Percentiles rank a stretch among this genome's conserved stretches.
Evolutionary conservation across 345 rosid species (phyloP).

Genomic region (Camelina neglecta): DNA sequence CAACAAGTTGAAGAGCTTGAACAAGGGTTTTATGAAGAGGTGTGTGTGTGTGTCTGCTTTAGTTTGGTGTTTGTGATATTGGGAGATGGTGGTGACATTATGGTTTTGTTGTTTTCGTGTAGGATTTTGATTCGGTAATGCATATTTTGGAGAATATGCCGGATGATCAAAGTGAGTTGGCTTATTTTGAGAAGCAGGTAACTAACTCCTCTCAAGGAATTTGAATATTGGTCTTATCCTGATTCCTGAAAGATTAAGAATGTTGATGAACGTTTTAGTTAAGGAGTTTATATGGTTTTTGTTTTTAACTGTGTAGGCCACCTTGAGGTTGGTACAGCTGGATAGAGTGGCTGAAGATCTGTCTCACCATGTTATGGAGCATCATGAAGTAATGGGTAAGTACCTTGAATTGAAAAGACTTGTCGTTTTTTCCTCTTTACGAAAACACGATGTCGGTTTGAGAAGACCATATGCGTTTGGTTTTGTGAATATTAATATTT

Average conservation of each 20-base stretch:
- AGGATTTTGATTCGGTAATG: slow-evolving; percentile 91
- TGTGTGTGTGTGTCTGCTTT: slow-evolving; percentile 41
- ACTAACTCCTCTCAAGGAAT: slow-evolving; percentile 3
- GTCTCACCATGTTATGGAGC: slow-evolving; percentile 90
- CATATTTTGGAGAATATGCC: slow-evolving; percentile 84
- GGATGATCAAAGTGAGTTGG: slow-evolving; percentile 64
- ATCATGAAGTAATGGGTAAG: slow-evolving; percentile 99
- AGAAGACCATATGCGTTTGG: not conserved
- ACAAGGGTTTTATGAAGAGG: slow-evolving; percentile 84
- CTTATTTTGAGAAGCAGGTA: slow-evolving; percentile 92
- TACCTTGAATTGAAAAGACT: slow-evolving; percentile 12
- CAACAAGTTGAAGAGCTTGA: slow-evolving; percentile 70
- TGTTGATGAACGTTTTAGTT: not conserved
- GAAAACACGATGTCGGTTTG: not conserved
- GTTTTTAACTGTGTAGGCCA: slow-evolving; percentile 60
- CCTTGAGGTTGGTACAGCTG: slow-evolving; percentile 84
- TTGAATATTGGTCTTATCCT: not conserved
- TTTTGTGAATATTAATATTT: slow-evolving; percentile 34
- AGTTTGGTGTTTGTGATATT: not conserved
- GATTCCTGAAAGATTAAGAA: not conserved
- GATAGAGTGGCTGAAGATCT: slow-evolving; percentile 83
- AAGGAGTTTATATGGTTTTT: not conserved
- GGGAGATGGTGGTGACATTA: not conserved
- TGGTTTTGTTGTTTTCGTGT: slow-evolving; percentile 35
- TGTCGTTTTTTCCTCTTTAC: not conserved